phyloP scores from a whole-genome alignment of 2,329 filamentous ascomycete genomes.

The Nigrospora oryzae region DNA sequence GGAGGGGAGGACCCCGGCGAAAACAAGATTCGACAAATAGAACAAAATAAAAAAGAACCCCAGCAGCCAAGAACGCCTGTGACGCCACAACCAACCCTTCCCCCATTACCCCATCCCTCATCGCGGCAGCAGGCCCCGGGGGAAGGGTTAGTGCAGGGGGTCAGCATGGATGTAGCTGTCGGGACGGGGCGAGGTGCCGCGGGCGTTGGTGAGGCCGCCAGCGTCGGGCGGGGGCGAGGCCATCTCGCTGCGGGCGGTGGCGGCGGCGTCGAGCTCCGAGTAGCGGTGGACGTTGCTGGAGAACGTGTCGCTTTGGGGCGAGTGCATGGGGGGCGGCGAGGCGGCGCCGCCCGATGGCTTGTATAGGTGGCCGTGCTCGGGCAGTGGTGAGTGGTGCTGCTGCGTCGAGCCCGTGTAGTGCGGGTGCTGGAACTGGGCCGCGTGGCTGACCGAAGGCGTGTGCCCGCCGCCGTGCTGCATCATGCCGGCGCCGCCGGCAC shows the following conservation, averaged over 20 bases:
- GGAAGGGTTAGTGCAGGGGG: no score
- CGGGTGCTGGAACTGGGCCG: neutral
- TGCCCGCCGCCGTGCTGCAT: neutral
- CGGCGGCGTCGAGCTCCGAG: constrained; percentile 13
- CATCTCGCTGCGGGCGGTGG: constrained; percentile 9
- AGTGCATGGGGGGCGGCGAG: neutral
- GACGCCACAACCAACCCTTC: no score
- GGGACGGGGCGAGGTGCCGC: no score
- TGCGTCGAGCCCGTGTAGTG: neutral
- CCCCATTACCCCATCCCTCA: no score
- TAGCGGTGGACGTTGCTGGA: constrained; percentile 5
- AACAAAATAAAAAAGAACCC: no score
- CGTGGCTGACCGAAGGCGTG: neutral
- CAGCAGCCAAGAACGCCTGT: no score
- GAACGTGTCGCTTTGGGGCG: constrained; percentile 4
- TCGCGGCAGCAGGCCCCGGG: no score
- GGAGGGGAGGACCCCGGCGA: no score
- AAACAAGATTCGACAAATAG: no score
- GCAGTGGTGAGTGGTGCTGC: neutral
- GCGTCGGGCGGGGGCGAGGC: constrained; percentile 5
- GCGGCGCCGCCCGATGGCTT: constrained; percentile 3
- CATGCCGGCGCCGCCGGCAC: neutral
- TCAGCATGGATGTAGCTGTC: no score
- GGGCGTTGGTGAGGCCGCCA: neutral
- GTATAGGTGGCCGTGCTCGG: constrained; percentile 1